Conservation (phyloP, 257 asterid species). For the Eucommia ulmoides region DNA sequence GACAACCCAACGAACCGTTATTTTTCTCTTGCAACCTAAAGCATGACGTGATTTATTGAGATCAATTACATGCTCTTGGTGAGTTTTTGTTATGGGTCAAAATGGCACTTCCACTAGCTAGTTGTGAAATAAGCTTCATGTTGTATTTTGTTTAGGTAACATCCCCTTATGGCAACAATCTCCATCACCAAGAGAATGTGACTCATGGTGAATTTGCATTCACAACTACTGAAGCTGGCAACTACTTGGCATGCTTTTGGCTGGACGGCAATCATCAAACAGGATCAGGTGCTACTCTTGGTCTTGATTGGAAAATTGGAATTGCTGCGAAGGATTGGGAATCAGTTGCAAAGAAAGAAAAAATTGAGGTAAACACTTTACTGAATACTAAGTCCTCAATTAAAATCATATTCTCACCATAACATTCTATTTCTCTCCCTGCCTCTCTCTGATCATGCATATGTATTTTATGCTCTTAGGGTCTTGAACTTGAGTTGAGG, state of each 20-base stretch:
- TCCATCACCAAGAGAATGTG: constrained; percentile 52
- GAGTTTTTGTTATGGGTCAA: too few species aligned
- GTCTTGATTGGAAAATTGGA: constrained; percentile 80
- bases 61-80: too few species aligned
- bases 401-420: background rate
- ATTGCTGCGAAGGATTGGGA: constrained; percentile 79
- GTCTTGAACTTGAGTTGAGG: constrained; percentile 2
- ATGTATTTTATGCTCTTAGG: too few species aligned
- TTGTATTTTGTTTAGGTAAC: constrained; percentile 37
- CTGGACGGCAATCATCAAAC: constrained; percentile 20
- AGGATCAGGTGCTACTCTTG: constrained; percentile 41
- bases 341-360: constrained; percentile 78
- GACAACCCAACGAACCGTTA: too few species aligned
- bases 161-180: constrained; percentile 63
- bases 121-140: too few species aligned
- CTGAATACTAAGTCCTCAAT: background rate
- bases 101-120: too few species aligned
- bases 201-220: constrained; percentile 73
- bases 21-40: too few species aligned
- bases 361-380: constrained; percentile 44
- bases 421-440: background rate
- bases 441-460: background rate
- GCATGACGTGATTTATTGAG: too few species aligned
- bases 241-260: constrained; percentile 61
- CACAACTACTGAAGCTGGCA: constrained; percentile 67